Evolutionary conservation across 768 basidiomycete species (phyloP).

Genomic region (Lyophyllum shimeji): DNA sequence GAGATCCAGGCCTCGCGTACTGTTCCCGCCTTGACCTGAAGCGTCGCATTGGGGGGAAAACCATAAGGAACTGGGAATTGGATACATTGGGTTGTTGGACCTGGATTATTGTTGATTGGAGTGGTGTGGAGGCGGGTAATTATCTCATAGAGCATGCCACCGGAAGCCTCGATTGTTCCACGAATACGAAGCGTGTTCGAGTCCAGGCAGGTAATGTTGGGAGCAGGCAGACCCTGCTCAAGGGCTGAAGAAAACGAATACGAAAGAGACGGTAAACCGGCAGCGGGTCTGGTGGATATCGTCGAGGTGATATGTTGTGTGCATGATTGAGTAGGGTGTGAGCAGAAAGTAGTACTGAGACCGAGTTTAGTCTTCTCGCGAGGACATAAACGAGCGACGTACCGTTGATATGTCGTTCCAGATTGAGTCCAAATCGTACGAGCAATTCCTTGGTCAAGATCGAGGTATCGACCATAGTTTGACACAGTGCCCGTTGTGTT

Average conservation of each 20-base stretch:
- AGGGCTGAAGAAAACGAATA: constrained; percentile 47
- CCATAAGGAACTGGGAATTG: constrained; percentile 30
- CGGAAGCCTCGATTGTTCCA: constrained; percentile 40
- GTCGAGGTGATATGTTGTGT: constrained; percentile 49
- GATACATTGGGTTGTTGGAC: constrained; percentile 25
- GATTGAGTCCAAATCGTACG: constrained; percentile 62
- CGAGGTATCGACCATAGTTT: constrained; percentile 66
- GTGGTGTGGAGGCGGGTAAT: constrained; percentile 43
- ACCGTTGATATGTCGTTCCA: constrained; percentile 50
- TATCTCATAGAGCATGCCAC: constrained; percentile 75
- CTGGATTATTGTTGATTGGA: constrained; percentile 12
- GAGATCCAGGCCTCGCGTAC: constrained; percentile 60
- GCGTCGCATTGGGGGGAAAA: constrained; percentile 39
- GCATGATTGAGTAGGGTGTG: constrained; percentile 62
- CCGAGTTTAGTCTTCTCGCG: neutral
- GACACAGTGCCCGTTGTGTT: constrained; percentile 36
- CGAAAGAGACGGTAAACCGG: constrained; percentile 39
- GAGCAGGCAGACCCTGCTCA: constrained; percentile 49
- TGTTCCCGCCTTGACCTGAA: constrained; percentile 40
- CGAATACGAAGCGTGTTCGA: constrained; percentile 53
- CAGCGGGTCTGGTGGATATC: constrained; percentile 6
- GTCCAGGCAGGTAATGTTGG: constrained; percentile 62
- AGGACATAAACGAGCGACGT: constrained; percentile 8
- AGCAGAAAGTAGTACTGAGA: constrained; percentile 54
- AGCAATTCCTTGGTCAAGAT: constrained; percentile 61